These are phyloP conservation scores for Boletus pseudopeckii DNA, from an alignment of 768 basidiomycete genomes.

Conservation along the genomic window DNA sequence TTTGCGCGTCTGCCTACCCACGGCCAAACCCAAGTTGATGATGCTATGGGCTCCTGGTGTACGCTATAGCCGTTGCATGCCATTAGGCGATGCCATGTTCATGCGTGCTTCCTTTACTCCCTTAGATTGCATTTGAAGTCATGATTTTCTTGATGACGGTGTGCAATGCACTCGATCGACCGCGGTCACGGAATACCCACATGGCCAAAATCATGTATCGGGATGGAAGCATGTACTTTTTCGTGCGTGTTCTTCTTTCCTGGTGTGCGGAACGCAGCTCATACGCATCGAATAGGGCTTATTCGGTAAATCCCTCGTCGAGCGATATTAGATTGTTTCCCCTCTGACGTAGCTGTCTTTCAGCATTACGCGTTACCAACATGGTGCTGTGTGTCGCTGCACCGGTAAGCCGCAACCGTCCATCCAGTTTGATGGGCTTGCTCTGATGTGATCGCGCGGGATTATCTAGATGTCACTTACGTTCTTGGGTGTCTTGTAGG, in stretches of 20 bases:
- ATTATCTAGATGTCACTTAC: slow-evolving; percentile 15
- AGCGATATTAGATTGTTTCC: background rate
- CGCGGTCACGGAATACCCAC: slow-evolving; percentile 9
- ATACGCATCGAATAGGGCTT: slow-evolving; percentile 13
- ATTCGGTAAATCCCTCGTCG: slow-evolving; percentile 18
- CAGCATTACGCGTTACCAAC: slow-evolving; percentile 23
- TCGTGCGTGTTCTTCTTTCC: slow-evolving; percentile 14
- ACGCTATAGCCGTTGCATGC: background rate
- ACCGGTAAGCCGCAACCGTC: slow-evolving; percentile 18
- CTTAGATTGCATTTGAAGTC: slow-evolving; percentile 30
- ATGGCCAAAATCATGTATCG: slow-evolving; percentile 29
- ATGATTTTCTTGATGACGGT: slow-evolving; percentile 27
- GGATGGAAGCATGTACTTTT: slow-evolving; percentile 27
- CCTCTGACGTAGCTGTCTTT: background rate
- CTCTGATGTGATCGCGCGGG: background rate
- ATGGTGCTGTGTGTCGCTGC: slow-evolving; percentile 19
- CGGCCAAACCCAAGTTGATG: slow-evolving; percentile 16
- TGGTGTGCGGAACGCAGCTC: background rate
- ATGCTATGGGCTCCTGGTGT: slow-evolving; percentile 33
- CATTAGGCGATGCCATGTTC: background rate
- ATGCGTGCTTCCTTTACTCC: background rate
- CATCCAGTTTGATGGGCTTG: background rate
- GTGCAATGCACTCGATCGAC: slow-evolving; percentile 31
- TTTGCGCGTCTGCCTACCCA: slow-evolving; percentile 23
- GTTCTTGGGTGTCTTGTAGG: slow-evolving; percentile 24